phyloP scores from a whole-genome alignment of 345 rosid species.

The Brassica cretica region DNA sequence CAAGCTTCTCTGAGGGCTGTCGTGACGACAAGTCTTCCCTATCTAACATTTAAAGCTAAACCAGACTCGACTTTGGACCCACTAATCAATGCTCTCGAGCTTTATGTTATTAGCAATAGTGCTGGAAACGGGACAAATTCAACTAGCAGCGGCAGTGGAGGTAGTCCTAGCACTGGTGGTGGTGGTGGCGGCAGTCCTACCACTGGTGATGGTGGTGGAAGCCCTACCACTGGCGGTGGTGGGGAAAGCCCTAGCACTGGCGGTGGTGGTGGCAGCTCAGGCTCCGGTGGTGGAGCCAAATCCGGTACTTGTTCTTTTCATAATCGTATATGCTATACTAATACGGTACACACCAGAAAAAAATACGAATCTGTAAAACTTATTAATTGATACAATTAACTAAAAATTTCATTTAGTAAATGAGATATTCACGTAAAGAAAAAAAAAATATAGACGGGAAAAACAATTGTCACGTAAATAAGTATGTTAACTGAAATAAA shows the following conservation, averaged over 20 bases:
- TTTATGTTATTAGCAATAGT: conserved; percentile 21
- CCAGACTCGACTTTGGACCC: conserved; percentile 29
- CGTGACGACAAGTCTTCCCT: background rate
- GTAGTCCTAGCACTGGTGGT: background rate
- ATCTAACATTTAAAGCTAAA: conserved; percentile 16
- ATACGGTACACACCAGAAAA: background rate
- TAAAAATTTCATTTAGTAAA: background rate
- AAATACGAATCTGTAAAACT: background rate
- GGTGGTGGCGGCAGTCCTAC: background rate
- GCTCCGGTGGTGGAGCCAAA: conserved; percentile 15
- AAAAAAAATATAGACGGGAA: background rate
- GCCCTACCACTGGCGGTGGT: background rate
- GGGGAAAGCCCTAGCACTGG: background rate
- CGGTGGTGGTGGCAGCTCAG: background rate
- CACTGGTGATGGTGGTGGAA: background rate
- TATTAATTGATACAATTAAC: background rate
- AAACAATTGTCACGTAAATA: background rate
- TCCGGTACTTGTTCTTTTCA: conserved; percentile 6
- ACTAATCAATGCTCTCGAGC: conserved; percentile 31
- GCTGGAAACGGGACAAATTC: conserved; percentile 12
- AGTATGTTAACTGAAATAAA: background rate
- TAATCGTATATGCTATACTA: background rate
- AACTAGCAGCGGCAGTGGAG: conserved; percentile 8
- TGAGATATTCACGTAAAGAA: background rate
- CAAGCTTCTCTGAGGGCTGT: conserved; percentile 5